phyloP scores from a whole-genome alignment of 805 yeast genomes.

The Blastobotrys americana region DNA sequence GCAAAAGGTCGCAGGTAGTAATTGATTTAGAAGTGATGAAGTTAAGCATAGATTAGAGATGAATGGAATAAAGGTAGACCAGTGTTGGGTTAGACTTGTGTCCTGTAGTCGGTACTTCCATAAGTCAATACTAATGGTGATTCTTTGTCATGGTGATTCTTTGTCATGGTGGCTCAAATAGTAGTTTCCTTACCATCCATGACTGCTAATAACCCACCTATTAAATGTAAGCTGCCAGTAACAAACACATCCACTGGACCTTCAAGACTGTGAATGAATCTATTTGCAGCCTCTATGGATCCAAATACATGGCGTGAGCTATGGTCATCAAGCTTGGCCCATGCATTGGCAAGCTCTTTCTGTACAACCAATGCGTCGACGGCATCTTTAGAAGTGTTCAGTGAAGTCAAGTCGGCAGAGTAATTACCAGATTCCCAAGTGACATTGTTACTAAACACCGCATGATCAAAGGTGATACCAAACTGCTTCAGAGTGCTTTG shows the following conservation, averaged over 20 bases:
- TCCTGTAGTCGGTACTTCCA: too few relatives aligned
- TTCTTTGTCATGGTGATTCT: too few relatives aligned
- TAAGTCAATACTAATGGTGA: too few relatives aligned
- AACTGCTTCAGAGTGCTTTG: slow-evolving; percentile 24
- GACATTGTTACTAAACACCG: slow-evolving; percentile 80
- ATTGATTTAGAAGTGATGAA: too few relatives aligned
- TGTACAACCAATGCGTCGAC: slow-evolving; percentile 81
- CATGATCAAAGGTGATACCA: slow-evolving; percentile 57
- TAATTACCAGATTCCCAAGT: slow-evolving; percentile 83
- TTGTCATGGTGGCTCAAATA: too few relatives aligned
- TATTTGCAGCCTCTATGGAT: slow-evolving; percentile 69
- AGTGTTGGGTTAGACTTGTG: too few relatives aligned
- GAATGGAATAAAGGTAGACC: too few relatives aligned
- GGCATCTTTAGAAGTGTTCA: slow-evolving; percentile 71
- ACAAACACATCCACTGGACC: slow-evolving; percentile 66
- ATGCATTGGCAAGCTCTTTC: slow-evolving; percentile 58
- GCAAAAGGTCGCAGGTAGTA: too few relatives aligned
- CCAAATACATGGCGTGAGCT: slow-evolving; percentile 47
- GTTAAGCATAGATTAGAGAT: too few relatives aligned
- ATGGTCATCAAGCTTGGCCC: slow-evolving; percentile 48
- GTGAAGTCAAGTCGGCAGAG: slow-evolving; percentile 66
- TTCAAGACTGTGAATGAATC: slow-evolving; percentile 38
- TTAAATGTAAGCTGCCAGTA: slow-evolving; percentile 88
- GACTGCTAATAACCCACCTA: slow-evolving; percentile 89
- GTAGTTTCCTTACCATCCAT: slow-evolving; percentile 46